phyloP scores from a whole-genome alignment of 1,284 basidiomycete genomes.

The Cutaneotrichosporon arboriforme region DNA sequence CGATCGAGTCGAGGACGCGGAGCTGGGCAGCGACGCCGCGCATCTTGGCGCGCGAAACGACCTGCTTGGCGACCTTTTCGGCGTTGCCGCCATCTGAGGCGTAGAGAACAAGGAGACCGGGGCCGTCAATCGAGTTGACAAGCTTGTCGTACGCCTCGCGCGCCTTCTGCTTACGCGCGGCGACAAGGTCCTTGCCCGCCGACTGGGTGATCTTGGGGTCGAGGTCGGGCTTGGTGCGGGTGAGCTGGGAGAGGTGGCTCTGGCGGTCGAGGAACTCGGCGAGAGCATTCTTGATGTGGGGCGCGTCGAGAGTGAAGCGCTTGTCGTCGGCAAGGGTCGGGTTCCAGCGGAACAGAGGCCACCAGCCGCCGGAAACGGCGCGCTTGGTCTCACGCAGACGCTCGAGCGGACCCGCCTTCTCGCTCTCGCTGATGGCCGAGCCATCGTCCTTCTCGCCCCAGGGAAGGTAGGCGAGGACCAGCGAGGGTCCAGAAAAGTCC shows the following conservation, averaged over 20 bases:
- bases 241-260: conserved; percentile 90
- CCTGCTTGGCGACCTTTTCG: conserved; percentile 90
- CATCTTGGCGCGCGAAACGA: conserved; percentile 74
- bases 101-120: conserved; percentile 80
- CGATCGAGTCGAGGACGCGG: conserved; percentile 65
- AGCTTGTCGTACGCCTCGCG: conserved; percentile 81
- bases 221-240: conserved; percentile 68
- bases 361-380: conserved; percentile 92
- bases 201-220: conserved; percentile 79
- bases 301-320: conserved; percentile 83
- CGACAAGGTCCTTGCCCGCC: conserved; percentile 75
- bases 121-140: conserved; percentile 78
- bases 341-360: conserved; percentile 98
- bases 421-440: conserved; percentile 57
- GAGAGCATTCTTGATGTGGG: conserved; percentile 90
- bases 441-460: conserved; percentile 61
- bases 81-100: conserved; percentile 92
- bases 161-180: conserved; percentile 76
- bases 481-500: conserved; percentile 78
- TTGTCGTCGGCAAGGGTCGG: conserved; percentile 80
- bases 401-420: conserved; percentile 69
- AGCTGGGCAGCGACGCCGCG: conserved; percentile 75
- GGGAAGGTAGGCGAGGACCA: conserved; percentile 92
- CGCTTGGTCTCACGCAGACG: conserved; percentile 95
- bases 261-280: conserved; percentile 91